Conservation (phyloP, 75 land plant species). For the Pinus taeda region DNA sequence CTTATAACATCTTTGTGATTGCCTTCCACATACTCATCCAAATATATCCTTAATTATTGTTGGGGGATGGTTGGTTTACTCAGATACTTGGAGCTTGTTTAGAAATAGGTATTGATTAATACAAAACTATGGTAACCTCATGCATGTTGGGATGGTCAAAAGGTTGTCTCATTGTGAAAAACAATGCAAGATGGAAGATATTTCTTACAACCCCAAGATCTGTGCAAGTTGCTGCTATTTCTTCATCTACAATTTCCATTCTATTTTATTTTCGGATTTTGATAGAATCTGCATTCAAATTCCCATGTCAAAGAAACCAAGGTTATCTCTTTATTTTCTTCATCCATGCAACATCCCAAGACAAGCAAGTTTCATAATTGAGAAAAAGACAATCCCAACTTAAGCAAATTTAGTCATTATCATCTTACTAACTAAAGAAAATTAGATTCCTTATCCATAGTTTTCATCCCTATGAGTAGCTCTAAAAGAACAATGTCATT, state of each 20-base stretch:
- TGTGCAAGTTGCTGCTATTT: conserved; percentile 61
- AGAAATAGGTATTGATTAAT: too few species aligned
- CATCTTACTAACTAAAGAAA: too few species aligned
- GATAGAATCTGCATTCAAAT: conserved; percentile 59
- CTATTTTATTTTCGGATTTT: conserved; percentile 62
- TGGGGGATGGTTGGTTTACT: too few species aligned
- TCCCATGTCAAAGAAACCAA: neutral
- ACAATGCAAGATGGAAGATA: too few species aligned
- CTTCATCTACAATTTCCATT: conserved; percentile 81
- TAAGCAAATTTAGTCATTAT: neutral
- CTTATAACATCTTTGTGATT: too few species aligned
- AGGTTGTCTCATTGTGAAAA: too few species aligned
- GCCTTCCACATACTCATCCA: too few species aligned
- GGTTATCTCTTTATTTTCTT: neutral
- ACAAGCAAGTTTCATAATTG: neutral
- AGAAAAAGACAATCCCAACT: too few species aligned
- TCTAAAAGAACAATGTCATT: conserved; percentile 92
- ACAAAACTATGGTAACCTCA: too few species aligned
- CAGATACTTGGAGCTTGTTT: too few species aligned
- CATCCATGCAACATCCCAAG: neutral
- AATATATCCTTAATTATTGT: too few species aligned
- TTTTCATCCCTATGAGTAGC: conserved; percentile 89
- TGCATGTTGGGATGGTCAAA: too few species aligned
- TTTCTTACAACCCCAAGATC: conserved; percentile 68
- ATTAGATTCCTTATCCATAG: conserved; percentile 54